Evolutionary conservation across 306 rosid genomes (phyloP).

Genomic region (Quercus mongolica): DNA sequence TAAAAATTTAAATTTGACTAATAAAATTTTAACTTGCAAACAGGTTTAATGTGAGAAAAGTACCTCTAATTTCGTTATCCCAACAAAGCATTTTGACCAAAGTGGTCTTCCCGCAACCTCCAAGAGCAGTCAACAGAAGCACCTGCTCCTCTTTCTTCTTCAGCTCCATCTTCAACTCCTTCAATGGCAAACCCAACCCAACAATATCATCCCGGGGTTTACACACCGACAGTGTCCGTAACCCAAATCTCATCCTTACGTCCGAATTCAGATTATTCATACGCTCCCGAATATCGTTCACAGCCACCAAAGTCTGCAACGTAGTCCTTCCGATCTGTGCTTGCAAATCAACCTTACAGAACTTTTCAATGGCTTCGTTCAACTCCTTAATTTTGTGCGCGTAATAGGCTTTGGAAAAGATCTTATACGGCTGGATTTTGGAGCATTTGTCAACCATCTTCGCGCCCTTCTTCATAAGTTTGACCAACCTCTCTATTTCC

Average conservation of each 20-base stretch:
- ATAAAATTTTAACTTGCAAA: too few relatives aligned
- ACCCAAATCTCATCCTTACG: background rate
- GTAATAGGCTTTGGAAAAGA: background rate
- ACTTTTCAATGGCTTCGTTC: background rate
- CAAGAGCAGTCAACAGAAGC: conserved; percentile 36
- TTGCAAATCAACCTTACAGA: background rate
- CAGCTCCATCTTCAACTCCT: conserved; percentile 30
- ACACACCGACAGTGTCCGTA: conserved; percentile 19
- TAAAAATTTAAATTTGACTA: too few relatives aligned
- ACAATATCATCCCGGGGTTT: conserved; percentile 7
- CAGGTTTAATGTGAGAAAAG: background rate
- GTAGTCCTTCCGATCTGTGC: background rate
- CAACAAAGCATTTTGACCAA: conserved; percentile 35
- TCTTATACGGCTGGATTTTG: background rate
- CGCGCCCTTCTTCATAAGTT: background rate
- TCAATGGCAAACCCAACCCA: conserved; percentile 29
- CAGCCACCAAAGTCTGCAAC: background rate
- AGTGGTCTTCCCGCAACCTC: conserved; percentile 54
- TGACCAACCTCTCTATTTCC: background rate
- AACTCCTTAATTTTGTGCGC: background rate
- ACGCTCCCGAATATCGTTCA: conserved; percentile 3
- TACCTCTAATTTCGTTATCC: conserved; percentile 35
- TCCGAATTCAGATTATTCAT: background rate
- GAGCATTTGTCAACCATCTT: background rate
- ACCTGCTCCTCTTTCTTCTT: conserved; percentile 15